Evolutionary conservation across 306 rosid species (phyloP).

Genomic region (Fagus crenata): DNA sequence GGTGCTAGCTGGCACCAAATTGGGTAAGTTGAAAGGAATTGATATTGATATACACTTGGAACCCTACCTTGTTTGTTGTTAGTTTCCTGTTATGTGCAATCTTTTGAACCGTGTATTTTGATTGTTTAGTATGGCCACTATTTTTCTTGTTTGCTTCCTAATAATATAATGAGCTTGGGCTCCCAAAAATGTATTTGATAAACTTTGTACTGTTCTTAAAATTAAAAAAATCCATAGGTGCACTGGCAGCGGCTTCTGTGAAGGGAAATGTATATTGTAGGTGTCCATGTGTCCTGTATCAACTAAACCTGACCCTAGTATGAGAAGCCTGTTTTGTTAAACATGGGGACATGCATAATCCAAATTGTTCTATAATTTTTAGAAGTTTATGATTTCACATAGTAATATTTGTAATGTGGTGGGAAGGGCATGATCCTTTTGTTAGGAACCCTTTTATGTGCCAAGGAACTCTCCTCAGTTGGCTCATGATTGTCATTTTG

Average conservation of each 20-base stretch:
- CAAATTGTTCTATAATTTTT: neutral
- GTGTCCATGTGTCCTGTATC: neutral
- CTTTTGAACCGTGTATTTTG: neutral
- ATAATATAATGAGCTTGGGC: neutral
- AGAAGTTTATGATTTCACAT: neutral
- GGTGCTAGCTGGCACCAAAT: slow-evolving; percentile 80
- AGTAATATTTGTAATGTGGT: neutral
- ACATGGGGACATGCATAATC: neutral
- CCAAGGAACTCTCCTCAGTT: neutral
- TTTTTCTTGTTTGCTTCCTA: neutral
- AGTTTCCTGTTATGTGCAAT: neutral
- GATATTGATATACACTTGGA: slow-evolving; percentile 8
- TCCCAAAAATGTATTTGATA: neutral
- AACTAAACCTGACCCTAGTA: neutral
- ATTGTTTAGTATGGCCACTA: neutral
- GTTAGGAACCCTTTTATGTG: neutral
- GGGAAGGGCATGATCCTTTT: neutral
- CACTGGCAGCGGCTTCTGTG: neutral
- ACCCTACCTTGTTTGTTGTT: neutral
- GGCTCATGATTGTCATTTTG: neutral
- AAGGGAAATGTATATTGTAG: neutral
- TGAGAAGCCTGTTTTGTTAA: neutral
- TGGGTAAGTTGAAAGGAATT: slow-evolving; percentile 49
- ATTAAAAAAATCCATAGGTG: neutral
- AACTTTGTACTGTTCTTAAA: neutral